Conservation (phyloP, 2,329 filamentous ascomycete species). For the Neopestalotiopsis clavispora region DNA sequence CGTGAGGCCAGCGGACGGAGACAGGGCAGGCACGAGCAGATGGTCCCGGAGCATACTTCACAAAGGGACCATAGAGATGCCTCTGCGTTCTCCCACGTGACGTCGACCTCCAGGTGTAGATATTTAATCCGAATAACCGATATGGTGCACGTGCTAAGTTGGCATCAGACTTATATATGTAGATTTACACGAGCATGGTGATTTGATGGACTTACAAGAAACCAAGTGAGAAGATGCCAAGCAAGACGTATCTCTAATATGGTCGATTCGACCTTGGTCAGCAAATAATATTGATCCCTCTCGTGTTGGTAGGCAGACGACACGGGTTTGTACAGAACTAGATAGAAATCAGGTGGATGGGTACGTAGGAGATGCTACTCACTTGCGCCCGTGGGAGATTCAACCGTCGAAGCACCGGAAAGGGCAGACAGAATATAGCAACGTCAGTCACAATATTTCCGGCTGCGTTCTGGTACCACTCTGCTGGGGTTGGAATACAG, state of each 20-base stretch:
- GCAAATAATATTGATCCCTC: background rate
- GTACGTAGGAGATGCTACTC: background rate
- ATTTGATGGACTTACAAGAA: conserved; percentile 39
- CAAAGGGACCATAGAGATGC: conserved; percentile 14
- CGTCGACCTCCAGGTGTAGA: conserved; percentile 38
- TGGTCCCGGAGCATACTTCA: conserved; percentile 15
- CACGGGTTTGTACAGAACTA: background rate
- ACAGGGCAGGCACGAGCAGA: conserved; percentile 15
- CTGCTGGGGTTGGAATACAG: conserved; percentile 39
- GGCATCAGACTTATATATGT: background rate
- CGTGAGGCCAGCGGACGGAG: conserved; percentile 12
- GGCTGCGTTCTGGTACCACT: conserved; percentile 41
- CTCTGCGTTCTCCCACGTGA: conserved; percentile 43
- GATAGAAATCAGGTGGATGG: background rate
- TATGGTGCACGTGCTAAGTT: conserved; percentile 40
- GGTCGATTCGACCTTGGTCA: background rate
- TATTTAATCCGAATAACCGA: conserved; percentile 44
- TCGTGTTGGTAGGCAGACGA: too few relatives aligned
- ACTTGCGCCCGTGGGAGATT: conserved; percentile 38
- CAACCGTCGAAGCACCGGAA: conserved; percentile 38
- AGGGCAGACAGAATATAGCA: conserved; percentile 40
- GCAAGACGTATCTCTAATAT: conserved; percentile 26
- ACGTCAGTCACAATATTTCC: conserved; percentile 44
- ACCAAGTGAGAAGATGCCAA: conserved; percentile 43
- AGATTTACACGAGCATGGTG: too few relatives aligned